Evolutionary conservation across 768 basidiomycete genomes (phyloP).

Genomic region (Rhodotorula sphaerocarpa): DNA sequence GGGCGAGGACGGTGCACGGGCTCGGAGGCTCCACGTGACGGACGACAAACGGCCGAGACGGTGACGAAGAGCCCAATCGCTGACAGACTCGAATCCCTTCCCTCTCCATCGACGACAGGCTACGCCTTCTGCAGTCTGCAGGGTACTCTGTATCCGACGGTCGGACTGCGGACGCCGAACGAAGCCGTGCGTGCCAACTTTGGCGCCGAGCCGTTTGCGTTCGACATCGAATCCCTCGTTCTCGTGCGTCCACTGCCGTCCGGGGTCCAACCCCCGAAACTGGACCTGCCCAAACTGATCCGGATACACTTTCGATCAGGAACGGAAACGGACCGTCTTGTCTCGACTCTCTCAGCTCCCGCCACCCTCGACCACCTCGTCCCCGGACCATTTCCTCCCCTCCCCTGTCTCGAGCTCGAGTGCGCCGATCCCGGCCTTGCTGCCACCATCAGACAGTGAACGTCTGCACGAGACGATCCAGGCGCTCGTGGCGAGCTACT

Average conservation of each 20-base stretch:
- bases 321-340: slow-evolving; percentile 32
- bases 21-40: no score
- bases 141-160: slow-evolving; percentile 68
- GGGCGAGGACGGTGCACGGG: no score
- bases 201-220: slow-evolving; percentile 73
- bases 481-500: slow-evolving; percentile 66
- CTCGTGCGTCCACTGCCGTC: slow-evolving; percentile 36
- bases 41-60: no score
- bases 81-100: no score
- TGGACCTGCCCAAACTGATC: no score
- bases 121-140: slow-evolving; percentile 45
- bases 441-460: slow-evolving; percentile 21
- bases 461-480: slow-evolving; percentile 57
- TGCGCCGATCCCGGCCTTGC: background rate
- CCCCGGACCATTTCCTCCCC: no score
- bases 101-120: no score
- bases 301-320: slow-evolving; percentile 15
- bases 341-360: slow-evolving; percentile 1
- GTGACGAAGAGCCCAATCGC: no score
- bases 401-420: no score
- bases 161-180: slow-evolving; percentile 70
- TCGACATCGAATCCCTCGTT: slow-evolving; percentile 80
- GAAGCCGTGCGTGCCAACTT: slow-evolving; percentile 82
- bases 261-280: no score
- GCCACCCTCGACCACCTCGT: background rate